These are phyloP conservation scores for Deinandra increscens DNA, from an alignment of 129 eudicot genomes.

Conservation along the genomic window DNA sequence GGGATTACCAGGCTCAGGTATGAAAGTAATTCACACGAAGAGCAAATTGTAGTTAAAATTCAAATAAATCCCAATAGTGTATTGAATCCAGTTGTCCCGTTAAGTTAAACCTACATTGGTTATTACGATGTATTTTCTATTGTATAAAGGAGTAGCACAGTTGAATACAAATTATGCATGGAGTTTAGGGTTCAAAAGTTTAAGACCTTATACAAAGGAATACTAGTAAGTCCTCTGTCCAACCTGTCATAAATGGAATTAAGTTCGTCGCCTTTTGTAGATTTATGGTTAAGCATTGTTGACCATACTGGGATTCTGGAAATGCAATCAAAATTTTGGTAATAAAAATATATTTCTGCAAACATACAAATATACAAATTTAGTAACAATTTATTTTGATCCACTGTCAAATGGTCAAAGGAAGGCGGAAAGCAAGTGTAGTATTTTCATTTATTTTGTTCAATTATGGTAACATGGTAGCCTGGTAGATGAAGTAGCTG, in stretches of 20 bases:
- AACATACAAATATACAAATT: not conserved
- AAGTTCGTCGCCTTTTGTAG: not conserved
- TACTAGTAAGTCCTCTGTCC: not conserved
- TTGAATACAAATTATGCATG: not conserved
- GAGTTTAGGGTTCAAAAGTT: slow-evolving; percentile 8
- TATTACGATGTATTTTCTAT: slow-evolving; percentile 6
- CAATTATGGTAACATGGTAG: not conserved
- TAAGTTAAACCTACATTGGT: not conserved
- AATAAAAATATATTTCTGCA: slow-evolving; percentile 7
- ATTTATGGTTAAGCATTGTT: slow-evolving; percentile 12
- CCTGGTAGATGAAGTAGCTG: slow-evolving; percentile 9
- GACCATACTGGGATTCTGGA: slow-evolving; percentile 1
- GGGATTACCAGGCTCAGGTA: slow-evolving; percentile 99
- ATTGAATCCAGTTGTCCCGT: slow-evolving; percentile 5
- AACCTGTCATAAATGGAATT: slow-evolving; percentile 11
- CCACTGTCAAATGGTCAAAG: no score
- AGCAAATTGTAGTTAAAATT: slow-evolving; percentile 12
- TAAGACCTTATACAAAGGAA: not conserved
- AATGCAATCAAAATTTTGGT: slow-evolving; percentile 21
- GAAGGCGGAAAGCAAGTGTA: not conserved
- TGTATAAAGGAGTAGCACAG: slow-evolving; percentile 7
- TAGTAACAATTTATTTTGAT: not conserved
- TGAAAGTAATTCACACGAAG: slow-evolving; percentile 9
- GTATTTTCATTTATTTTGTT: not conserved
- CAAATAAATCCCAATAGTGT: slow-evolving; percentile 1